These are phyloP conservation scores for Graphilbum sp. DNA, from an alignment of 2,329 filamentous ascomycete genomes.

Conservation along the genomic window DNA sequence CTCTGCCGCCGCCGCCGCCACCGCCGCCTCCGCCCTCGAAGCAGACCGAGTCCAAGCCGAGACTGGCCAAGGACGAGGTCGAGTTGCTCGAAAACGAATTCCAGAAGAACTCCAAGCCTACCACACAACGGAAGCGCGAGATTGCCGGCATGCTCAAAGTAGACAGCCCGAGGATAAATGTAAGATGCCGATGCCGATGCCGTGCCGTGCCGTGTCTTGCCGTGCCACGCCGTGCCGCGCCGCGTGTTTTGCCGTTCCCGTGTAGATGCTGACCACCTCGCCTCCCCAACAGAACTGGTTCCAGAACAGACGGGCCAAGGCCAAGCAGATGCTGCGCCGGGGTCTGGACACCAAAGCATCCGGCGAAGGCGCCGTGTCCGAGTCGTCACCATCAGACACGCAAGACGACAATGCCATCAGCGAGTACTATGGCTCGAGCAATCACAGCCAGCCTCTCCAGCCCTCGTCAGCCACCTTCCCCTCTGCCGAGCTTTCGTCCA, in stretches of 20 bases:
- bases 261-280: too few relatives aligned
- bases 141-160: constrained; percentile 45
- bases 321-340: constrained; percentile 43
- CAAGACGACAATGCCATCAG: constrained; percentile 13
- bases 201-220: too few relatives aligned
- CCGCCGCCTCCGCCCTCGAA: constrained; percentile 9
- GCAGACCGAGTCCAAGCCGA: constrained; percentile 29
- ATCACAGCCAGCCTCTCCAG: constrained; percentile 17
- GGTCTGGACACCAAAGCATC: constrained; percentile 29
- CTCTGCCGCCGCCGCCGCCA: neutral
- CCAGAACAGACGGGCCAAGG: constrained; percentile 48
- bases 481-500: constrained; percentile 7
- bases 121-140: constrained; percentile 42
- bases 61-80: constrained; percentile 41
- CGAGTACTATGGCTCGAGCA: constrained; percentile 18
- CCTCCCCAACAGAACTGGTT: constrained; percentile 59
- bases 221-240: too few relatives aligned
- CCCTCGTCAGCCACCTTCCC: constrained; percentile 22
- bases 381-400: constrained; percentile 16
- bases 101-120: constrained; percentile 47
- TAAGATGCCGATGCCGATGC: too few relatives aligned
- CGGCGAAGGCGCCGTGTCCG: constrained; percentile 20
- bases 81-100: constrained; percentile 44
- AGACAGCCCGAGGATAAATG: constrained; percentile 48
- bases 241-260: too few relatives aligned